These are phyloP conservation scores for Blastobotrys petasosporus DNA, from an alignment of 1,139 yeast species.

Conservation along the genomic window DNA sequence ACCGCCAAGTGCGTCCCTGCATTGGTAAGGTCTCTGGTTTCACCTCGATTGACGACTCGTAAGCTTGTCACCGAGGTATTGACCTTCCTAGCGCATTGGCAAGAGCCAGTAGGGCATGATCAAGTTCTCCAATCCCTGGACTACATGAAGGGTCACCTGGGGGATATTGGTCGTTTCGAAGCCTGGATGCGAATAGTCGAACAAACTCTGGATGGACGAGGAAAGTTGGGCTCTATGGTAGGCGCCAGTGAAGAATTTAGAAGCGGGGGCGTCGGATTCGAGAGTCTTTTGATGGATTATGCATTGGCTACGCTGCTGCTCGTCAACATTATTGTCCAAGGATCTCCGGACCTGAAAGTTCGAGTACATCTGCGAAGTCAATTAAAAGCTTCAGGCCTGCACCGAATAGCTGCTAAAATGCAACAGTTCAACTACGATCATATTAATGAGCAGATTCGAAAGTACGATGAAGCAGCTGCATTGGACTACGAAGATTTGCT, in stretches of 20 bases:
- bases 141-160: constrained; percentile 52
- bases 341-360: constrained; percentile 55
- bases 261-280: constrained; percentile 54
- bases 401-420: constrained; percentile 56
- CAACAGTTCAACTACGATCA: constrained; percentile 56
- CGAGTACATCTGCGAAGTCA: constrained; percentile 74
- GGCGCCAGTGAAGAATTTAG: constrained; percentile 90
- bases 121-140: constrained; percentile 62
- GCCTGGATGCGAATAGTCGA: constrained; percentile 78
- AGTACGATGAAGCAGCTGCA: constrained; percentile 60
- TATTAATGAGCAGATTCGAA: constrained; percentile 59
- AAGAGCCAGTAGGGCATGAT: constrained; percentile 51
- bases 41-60: constrained; percentile 65
- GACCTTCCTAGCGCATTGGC: constrained; percentile 48
- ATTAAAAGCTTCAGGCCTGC: constrained; percentile 69
- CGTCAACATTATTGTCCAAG: constrained; percentile 63
- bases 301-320: constrained; percentile 72
- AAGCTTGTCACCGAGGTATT: constrained; percentile 76
- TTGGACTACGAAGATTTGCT: constrained; percentile 65
- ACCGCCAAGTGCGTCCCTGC: constrained; percentile 51
- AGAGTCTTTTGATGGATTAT: constrained; percentile 72
- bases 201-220: constrained; percentile 77
- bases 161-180: constrained; percentile 63
- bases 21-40: constrained; percentile 52
- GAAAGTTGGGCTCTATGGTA: constrained; percentile 81